Conservation (phyloP, 495 filamentous ascomycete genomes). For the Tetracladium setigerum region DNA sequence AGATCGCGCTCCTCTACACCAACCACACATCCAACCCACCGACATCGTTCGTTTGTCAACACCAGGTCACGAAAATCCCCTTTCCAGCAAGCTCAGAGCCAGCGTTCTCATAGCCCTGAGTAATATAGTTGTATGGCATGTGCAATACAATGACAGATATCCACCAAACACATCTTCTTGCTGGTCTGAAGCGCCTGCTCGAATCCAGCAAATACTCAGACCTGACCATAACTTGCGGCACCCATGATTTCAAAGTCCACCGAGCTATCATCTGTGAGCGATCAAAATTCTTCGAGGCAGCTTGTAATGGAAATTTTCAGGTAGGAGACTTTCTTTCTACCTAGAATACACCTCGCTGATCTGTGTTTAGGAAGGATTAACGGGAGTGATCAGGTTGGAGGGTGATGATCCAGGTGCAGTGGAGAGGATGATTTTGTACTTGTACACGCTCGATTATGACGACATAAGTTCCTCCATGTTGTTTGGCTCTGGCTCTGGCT, state of each 20-base stretch:
- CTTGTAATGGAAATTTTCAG: conserved; percentile 7
- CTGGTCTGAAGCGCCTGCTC: background rate
- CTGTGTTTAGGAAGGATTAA: background rate
- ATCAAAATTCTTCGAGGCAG: conserved; percentile 8
- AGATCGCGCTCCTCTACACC: no score
- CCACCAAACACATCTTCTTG: no score
- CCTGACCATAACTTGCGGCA: conserved; percentile 9
- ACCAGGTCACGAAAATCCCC: no score
- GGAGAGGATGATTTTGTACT: background rate
- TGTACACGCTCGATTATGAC: conserved; percentile 1
- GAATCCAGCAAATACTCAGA: conserved; percentile 12
- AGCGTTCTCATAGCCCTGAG: no score
- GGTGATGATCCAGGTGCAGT: background rate
- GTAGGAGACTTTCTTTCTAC: conserved; percentile 4
- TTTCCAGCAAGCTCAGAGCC: no score
- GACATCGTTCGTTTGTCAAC: no score
- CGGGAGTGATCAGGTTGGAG: conserved; percentile 4
- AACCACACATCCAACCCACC: no score
- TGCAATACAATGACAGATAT: no score
- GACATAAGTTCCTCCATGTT: background rate
- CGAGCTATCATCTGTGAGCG: conserved; percentile 9
- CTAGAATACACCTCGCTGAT: background rate
- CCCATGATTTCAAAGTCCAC: conserved; percentile 9
- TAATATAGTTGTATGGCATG: no score
- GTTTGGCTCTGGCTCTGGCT: no score